Evolutionary conservation across 768 basidiomycete genomes (phyloP).

Genomic region (Suillus alpinus): DNA sequence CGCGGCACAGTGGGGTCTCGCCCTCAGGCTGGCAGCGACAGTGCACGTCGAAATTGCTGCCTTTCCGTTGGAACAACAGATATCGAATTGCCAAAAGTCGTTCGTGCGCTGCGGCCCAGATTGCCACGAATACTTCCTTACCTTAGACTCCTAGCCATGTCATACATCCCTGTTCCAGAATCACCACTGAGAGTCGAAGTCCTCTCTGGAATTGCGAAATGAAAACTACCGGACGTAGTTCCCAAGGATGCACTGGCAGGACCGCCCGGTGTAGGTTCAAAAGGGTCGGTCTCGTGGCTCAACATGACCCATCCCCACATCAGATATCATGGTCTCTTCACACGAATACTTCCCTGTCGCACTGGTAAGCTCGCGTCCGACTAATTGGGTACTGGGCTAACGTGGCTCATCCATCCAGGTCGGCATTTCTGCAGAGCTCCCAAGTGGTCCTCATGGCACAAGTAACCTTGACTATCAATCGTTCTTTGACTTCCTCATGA

Average conservation of each 20-base stretch:
- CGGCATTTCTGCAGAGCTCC: conserved; percentile 12
- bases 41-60: too few species aligned
- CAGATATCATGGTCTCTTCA: not conserved
- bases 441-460: not conserved
- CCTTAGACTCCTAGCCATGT: not conserved
- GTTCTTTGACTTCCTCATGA: conserved; percentile 12
- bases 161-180: not conserved
- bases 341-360: not conserved
- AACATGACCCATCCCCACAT: not conserved
- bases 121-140: not conserved
- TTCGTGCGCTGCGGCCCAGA: not conserved
- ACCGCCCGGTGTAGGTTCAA: not conserved
- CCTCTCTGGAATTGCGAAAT: not conserved
- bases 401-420: conserved; percentile 2
- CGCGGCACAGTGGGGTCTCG: too few species aligned
- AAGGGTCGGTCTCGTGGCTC: not conserved
- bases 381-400: not conserved
- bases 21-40: too few species aligned
- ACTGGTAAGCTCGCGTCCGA: not conserved
- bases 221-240: too few species aligned
- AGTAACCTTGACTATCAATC: conserved; percentile 11
- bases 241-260: too few species aligned
- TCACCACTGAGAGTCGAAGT: not conserved
- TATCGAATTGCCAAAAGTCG: too few species aligned
- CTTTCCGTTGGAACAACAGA: too few species aligned